Conservation (phyloP, 169 alveolate genomes). For the Theileria luwenshuni region DNA sequence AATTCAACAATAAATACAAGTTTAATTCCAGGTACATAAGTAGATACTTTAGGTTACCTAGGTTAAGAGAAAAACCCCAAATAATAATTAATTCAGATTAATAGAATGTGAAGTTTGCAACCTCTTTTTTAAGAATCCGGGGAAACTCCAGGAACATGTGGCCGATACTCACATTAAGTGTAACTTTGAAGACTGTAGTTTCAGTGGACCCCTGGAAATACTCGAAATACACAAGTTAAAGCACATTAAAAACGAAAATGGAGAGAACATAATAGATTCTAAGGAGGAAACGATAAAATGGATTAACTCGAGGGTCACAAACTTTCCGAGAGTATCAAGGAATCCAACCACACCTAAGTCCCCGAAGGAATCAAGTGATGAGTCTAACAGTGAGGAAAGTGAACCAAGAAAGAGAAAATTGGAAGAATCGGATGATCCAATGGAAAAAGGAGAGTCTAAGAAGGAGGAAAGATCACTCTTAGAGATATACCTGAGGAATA, state of each 20-base stretch:
- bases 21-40: neutral
- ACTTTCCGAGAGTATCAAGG: slow-evolving; percentile 39
- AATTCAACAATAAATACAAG: neutral
- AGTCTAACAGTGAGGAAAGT: neutral
- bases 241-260: slow-evolving; percentile 69
- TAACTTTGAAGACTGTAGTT: slow-evolving; percentile 71
- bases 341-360: slow-evolving; percentile 19
- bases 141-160: slow-evolving; percentile 64
- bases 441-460: neutral
- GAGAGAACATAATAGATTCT: slow-evolving; percentile 59
- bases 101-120: slow-evolving; percentile 59
- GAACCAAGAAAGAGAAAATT: neutral
- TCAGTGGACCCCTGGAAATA: slow-evolving; percentile 68
- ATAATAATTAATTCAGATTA: neutral
- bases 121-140: slow-evolving; percentile 38
- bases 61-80: neutral
- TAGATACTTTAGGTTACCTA: neutral
- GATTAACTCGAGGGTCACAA: slow-evolving; percentile 35
- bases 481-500: neutral
- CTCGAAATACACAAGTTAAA: slow-evolving; percentile 68
- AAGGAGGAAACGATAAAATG: slow-evolving; percentile 64
- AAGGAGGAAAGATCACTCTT: neutral
- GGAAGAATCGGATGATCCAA: neutral
- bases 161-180: slow-evolving; percentile 70
- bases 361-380: neutral